phyloP scores from a whole-genome alignment of 495 filamentous ascomycete genomes.

The Schizothecium vesticola region DNA sequence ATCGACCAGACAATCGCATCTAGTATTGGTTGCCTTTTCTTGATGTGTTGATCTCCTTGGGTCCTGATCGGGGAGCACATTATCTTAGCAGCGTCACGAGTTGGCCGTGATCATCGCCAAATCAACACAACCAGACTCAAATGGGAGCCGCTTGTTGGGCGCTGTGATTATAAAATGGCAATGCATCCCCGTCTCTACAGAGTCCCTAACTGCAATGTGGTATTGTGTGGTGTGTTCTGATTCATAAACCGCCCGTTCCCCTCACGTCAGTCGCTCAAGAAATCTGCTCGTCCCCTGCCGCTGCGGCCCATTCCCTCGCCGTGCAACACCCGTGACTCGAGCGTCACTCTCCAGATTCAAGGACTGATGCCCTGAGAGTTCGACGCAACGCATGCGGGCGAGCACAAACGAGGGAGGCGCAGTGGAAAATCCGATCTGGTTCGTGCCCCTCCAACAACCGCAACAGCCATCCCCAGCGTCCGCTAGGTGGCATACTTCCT shows the following conservation, averaged over 20 bases:
- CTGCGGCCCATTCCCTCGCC: neutral
- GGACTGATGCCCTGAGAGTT: neutral
- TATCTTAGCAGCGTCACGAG: neutral
- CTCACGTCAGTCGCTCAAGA: neutral
- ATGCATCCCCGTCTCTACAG: neutral
- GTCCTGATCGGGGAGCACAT: neutral
- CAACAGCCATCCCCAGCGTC: neutral
- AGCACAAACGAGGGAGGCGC: neutral
- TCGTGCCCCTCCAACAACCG: constrained; percentile 4
- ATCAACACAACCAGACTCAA: neutral
- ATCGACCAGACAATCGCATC: neutral
- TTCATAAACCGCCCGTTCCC: neutral
- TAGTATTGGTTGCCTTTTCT: neutral
- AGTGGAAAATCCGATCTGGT: constrained; percentile 10
- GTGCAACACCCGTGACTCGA: neutral
- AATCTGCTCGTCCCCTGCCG: neutral
- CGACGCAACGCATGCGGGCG: neutral
- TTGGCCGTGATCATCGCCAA: neutral
- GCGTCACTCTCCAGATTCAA: neutral
- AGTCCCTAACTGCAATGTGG: neutral
- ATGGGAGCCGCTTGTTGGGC: neutral
- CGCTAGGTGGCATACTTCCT: constrained; percentile 88
- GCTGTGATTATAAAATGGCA: neutral
- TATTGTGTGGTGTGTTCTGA: neutral
- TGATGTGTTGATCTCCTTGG: neutral